Base-by-base conservation (phyloP, 2,329 filamentous ascomycete genomes). In the Samsoniella hepiali region DNA sequence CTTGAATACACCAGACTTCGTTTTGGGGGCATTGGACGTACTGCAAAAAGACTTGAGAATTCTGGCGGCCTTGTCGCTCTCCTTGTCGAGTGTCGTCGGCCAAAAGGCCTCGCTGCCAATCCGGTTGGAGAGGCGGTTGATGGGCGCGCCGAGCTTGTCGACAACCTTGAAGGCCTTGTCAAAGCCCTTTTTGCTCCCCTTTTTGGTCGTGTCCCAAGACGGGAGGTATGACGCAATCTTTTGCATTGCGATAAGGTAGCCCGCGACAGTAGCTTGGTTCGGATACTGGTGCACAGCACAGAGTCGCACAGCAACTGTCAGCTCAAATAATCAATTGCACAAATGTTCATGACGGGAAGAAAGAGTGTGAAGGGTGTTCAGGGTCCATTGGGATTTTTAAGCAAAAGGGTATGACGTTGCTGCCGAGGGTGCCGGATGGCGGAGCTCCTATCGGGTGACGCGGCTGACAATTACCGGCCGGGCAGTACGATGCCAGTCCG, bases 21-120 rank as follows among this genome's bases (percentile, higher is more conserved):
- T 4, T 40, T 40, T 15, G 10, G 38, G 38, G 38, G 15, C 15
- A 8, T 34, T 51, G 8, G 1, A 75, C 87, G 71, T 81, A 90
- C 88, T 95, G 80, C 92, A 96, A 76, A 97, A 97, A 67, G 88
- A 90, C 72, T 85, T 86, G 32, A 97, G 75, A 55, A 97, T 96
- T 13, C 91, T 81, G 40, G 93, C 92, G 1, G 92, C 91, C 79
- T 97, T 97, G 76, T 97, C 92, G 69, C 89, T 90, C 78, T 97
- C 93, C 75, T 92, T 92, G 72, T 96, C 93, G 67, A 97, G 80
- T 1, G 89, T 88, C 62, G 89, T 91, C 1, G 93, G 93, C 84
- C 93, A 89, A 76, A 96, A 96, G 29, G 91, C 89, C 75, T 96
- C 92, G 55, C 77, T 77, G n/a, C 92, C 92, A 44, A 96, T 81